These are phyloP conservation scores for Sisymbrium altissimum DNA, from an alignment of 345 rosid species.

Conservation along the genomic window DNA sequence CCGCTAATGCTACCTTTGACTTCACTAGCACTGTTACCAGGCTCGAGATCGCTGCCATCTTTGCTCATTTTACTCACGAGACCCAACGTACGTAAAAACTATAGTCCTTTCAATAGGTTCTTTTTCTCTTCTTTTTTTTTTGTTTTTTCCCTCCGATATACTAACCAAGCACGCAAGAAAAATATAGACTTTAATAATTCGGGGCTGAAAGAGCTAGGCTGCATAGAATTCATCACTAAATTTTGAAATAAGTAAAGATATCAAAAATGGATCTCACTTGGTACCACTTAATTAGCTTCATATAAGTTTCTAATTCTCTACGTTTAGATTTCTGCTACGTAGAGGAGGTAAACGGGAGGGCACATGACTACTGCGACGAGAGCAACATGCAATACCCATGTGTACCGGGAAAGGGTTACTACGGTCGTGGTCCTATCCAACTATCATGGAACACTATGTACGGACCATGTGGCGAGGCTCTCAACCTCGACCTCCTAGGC, in stretches of 20 bases:
- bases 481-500: slow-evolving; percentile 35
- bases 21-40: slow-evolving; percentile 23
- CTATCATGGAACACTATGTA: slow-evolving; percentile 58
- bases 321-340: slow-evolving; percentile 53
- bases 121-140: background rate
- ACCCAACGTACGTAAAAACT: slow-evolving; percentile 47
- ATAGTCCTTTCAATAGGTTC: background rate
- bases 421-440: slow-evolving; percentile 57
- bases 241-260: background rate
- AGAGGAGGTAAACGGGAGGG: slow-evolving; percentile 54
- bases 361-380: slow-evolving; percentile 44
- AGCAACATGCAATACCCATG: slow-evolving; percentile 51
- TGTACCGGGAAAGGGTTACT: slow-evolving; percentile 40
- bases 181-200: no score
- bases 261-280: background rate
- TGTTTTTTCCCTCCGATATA: no score
- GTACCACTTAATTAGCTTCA: background rate
- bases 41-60: slow-evolving; percentile 48
- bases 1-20: slow-evolving; percentile 20
- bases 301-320: background rate
- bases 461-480: slow-evolving; percentile 42
- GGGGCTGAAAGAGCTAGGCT: background rate
- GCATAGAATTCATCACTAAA: background rate
- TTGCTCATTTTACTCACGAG: slow-evolving; percentile 47
- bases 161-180: no score